phyloP scores from a whole-genome alignment of 228 moss, liverwort and hornwort genomes.

The Sphagnum fallax region DNA sequence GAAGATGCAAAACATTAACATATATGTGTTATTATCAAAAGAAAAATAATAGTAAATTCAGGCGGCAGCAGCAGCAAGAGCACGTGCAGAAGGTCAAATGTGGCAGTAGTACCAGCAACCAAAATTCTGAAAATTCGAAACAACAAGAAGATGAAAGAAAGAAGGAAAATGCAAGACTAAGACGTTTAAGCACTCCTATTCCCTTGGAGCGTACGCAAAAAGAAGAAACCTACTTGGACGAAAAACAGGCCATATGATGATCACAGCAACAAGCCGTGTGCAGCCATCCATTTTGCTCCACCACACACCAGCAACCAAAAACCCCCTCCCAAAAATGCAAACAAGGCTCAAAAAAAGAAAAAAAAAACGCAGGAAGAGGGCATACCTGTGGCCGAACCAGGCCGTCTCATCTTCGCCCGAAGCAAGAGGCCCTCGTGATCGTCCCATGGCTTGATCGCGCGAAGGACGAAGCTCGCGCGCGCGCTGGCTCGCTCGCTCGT shows the following conservation, averaged over 20 bases:
- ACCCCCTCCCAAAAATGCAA: slow-evolving; percentile 33
- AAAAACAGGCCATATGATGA: too few species aligned
- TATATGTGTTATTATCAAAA: background rate
- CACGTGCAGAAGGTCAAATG: too few species aligned
- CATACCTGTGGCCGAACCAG: slow-evolving; percentile 88
- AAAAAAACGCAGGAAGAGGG: slow-evolving; percentile 1
- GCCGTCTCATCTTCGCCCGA: slow-evolving; percentile 80
- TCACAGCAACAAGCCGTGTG: too few species aligned
- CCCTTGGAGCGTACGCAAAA: background rate
- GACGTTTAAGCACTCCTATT: background rate
- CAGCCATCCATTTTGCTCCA: too few species aligned
- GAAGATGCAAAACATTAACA: background rate
- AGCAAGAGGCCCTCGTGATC: slow-evolving; percentile 78
- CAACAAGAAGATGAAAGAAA: too few species aligned
- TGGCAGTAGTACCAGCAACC: too few species aligned
- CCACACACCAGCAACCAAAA: background rate
- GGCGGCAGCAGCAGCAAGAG: background rate
- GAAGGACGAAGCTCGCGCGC: background rate
- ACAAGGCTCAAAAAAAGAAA: slow-evolving; percentile 4
- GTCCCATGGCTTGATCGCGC: slow-evolving; percentile 51
- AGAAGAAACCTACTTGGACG: too few species aligned
- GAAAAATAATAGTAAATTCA: background rate
- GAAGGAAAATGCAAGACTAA: too few species aligned
- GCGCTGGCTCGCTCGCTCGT: background rate
- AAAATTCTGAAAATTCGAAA: too few species aligned